Conservation (phyloP, 768 basidiomycete genomes). For the Fomitopsis serialis region DNA sequence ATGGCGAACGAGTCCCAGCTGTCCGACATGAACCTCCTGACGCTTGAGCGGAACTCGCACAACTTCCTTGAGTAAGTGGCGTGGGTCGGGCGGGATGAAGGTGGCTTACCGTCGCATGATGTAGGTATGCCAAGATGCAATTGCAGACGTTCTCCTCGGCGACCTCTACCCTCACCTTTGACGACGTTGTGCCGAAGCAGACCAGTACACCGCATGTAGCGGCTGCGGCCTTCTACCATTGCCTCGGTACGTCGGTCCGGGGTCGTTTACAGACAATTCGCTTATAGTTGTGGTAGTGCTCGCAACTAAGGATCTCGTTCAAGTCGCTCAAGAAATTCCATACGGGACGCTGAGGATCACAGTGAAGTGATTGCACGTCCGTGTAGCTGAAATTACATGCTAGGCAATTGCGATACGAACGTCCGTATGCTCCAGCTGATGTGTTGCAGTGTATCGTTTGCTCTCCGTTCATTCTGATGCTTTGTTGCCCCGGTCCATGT, state of each 20-base stretch:
- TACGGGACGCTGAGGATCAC: constrained; percentile 49
- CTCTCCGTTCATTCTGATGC: too few species aligned
- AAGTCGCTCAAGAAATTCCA: constrained; percentile 51
- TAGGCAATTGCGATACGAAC: too few species aligned
- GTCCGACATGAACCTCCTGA: constrained; percentile 49
- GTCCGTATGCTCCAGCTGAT: too few species aligned
- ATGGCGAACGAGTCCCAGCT: constrained; percentile 41
- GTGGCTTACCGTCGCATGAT: neutral
- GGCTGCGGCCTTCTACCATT: constrained; percentile 80
- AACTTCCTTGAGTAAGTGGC: constrained; percentile 72
- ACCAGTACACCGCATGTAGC: constrained; percentile 75
- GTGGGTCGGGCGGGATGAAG: neutral
- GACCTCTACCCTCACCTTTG: constrained; percentile 48
- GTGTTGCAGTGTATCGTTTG: too few species aligned
- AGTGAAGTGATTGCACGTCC: constrained; percentile 24
- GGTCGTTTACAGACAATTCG: neutral
- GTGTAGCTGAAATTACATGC: too few species aligned
- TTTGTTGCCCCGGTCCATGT: too few species aligned
- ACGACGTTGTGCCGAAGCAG: constrained; percentile 56
- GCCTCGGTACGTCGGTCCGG: constrained; percentile 49
- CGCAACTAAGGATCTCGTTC: constrained; percentile 67
- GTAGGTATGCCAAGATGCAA: constrained; percentile 78
- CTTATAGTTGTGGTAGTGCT: constrained; percentile 45
- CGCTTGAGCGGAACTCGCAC: constrained; percentile 69
- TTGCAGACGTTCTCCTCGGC: constrained; percentile 48